phyloP scores from a whole-genome alignment of 768 basidiomycete genomes.

The Leccinum imitatum region DNA sequence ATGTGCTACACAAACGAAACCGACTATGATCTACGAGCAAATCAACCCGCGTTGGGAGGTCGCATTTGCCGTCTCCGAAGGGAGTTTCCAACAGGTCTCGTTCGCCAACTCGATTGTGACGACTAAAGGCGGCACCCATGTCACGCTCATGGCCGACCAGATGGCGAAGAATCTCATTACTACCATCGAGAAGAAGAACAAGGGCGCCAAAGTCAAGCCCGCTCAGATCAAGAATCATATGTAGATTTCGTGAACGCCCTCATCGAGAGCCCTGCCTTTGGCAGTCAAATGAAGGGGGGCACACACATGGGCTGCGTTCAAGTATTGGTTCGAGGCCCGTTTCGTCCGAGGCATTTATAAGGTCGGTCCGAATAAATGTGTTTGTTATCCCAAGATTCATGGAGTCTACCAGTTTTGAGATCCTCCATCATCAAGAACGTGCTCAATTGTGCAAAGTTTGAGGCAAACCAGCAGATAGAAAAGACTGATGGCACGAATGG shows the following conservation, averaged over 20 bases:
- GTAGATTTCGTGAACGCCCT: conserved; percentile 95
- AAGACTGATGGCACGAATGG: conserved; percentile 95
- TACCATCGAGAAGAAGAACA: conserved; percentile 88
- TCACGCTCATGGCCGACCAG: conserved; percentile 80
- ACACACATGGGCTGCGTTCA: conserved; percentile 79
- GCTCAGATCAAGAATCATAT: conserved; percentile 96
- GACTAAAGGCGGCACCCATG: conserved; percentile 94
- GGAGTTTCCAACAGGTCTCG: conserved; percentile 89
- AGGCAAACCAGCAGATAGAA: conserved; percentile 94
- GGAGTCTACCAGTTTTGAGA: conserved; percentile 62
- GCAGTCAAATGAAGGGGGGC: conserved; percentile 98
- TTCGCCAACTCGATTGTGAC: conserved; percentile 98
- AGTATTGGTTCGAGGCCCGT: conserved; percentile 86
- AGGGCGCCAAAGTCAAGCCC: conserved; percentile 87
- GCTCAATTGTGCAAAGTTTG: conserved; percentile 95
- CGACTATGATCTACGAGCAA: conserved; percentile 72
- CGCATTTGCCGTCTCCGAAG: conserved; percentile 92
- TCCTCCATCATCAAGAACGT: conserved; percentile 89
- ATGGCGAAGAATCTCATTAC: conserved; percentile 77
- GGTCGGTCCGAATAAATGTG: conserved; percentile 45
- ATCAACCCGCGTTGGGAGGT: conserved; percentile 89
- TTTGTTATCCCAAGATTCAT: conserved; percentile 1
- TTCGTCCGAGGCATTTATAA: conserved; percentile 89
- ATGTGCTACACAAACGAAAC: conserved; percentile 77
- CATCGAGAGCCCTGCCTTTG: conserved; percentile 97